Evolutionary conservation across 257 asterid species (phyloP), one percentile per base, ranked within the genome.

Genomic region (Mentha longifolia): DNA sequence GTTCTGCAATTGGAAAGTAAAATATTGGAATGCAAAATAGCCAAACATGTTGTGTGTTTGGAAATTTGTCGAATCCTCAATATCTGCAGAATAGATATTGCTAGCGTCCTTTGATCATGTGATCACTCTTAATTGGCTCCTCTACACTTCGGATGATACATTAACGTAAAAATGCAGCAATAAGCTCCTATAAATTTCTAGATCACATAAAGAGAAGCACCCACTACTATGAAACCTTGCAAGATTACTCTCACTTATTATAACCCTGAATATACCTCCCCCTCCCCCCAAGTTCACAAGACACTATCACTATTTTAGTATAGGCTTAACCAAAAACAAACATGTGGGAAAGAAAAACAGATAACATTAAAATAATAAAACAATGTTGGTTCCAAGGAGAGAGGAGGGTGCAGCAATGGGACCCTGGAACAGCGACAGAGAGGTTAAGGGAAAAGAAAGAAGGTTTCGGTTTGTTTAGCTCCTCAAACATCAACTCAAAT

Each of bases 61-160:
- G 7, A 16, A 52, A 43, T 35, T 46, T 52, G 55, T 16, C 13
- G 50, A 25, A 73, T 28, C 28, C 65, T 25, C 6, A 49, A 4
- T 25, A 49, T n/a, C 59, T 31, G 69, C 37, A 47, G 58, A 47
- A 22, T 6, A 74, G 28, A 52, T 66, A 49, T 57, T 46, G 35
- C 19, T 47, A 14, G 63, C 25, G 30, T 46, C 46, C 60, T 46
- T 46, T 66, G 68, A 37, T 31, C 14, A 10, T 55, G 39, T 45
- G 41, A 43, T 47, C 50, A 43, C 19, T 74, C 31, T 46, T 54
- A 17, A 19, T 14, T 42, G 46, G 12, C 42, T 41, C 30, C 17
- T 25, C 30, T 42, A 61, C 31, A 6, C 63, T 55, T 62, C 46
- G 6, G 11, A 15, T 17, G 46, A 13, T n/a, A 60, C 56, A 60